Evolutionary conservation across 2,329 filamentous ascomycete genomes (phyloP).

Genomic region (Orbilia javanica): DNA sequence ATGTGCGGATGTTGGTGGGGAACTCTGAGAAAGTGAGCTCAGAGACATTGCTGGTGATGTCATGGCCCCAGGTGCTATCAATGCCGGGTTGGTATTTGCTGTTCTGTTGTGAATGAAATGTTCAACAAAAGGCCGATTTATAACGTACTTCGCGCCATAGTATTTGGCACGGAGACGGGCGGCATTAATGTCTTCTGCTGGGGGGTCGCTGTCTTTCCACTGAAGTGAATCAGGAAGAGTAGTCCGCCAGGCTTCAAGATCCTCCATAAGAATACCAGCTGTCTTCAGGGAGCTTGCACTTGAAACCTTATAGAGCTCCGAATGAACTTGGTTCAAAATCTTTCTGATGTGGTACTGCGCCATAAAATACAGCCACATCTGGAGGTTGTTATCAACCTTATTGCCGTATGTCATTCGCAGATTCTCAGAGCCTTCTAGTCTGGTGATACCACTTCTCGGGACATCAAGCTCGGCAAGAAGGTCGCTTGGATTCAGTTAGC

Average conservation of each 20-base stretch:
- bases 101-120: conserved; percentile 70
- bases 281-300: conserved; percentile 59
- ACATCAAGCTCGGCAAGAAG: conserved; percentile 87
- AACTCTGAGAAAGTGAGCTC: conserved; percentile 61
- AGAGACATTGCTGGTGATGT: conserved; percentile 58
- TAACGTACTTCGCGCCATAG: conserved; percentile 91
- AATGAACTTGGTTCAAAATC: conserved; percentile 74
- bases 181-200: conserved; percentile 80
- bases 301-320: conserved; percentile 65
- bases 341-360: conserved; percentile 76
- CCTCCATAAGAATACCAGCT: conserved; percentile 63
- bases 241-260: conserved; percentile 61
- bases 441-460: conserved; percentile 73
- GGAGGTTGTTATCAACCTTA: conserved; percentile 63
- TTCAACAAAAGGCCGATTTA: conserved; percentile 81
- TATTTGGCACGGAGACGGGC: conserved; percentile 92
- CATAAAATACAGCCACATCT: conserved; percentile 68
- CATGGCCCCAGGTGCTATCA: conserved; percentile 69
- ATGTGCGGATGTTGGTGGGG: conserved; percentile 58
- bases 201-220: conserved; percentile 77
- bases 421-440: conserved; percentile 68
- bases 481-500: conserved; percentile 71
- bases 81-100: conserved; percentile 66
- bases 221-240: conserved; percentile 61
- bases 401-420: conserved; percentile 64